Conservation (phyloP, 345 rosid species). For the Arabidopsis suecica region DNA sequence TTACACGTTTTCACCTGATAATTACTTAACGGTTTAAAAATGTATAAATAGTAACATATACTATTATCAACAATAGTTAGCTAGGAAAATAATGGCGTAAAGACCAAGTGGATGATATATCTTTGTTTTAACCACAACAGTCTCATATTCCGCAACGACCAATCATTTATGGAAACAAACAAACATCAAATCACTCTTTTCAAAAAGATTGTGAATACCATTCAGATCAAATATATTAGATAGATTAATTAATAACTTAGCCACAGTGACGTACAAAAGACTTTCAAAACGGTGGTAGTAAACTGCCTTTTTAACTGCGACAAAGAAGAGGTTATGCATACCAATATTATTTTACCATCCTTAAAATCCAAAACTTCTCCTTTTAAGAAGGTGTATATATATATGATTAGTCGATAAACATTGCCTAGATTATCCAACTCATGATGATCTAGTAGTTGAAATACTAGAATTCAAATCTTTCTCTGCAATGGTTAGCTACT, state of each 20-base stretch:
- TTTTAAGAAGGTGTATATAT: too few relatives aligned
- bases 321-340: background rate
- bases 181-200: constrained; percentile 39
- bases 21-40: background rate
- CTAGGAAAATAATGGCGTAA: background rate
- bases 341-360: background rate
- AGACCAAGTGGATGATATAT: background rate
- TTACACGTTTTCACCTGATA: background rate
- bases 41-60: too few relatives aligned
- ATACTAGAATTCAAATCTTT: too few relatives aligned
- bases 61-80: too few relatives aligned
- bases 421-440: background rate
- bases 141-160: background rate
- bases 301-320: background rate
- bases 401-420: too few relatives aligned
- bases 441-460: background rate
- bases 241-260: background rate
- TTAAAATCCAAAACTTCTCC: background rate
- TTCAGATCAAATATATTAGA: background rate
- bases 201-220: constrained; percentile 16
- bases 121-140: constrained; percentile 10
- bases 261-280: background rate
- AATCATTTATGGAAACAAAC: constrained; percentile 24
- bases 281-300: background rate
- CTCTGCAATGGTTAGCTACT: too few relatives aligned